Conservation (phyloP, 2,329 filamentous ascomycete genomes). For the Pestalotiopsis fici region DNA sequence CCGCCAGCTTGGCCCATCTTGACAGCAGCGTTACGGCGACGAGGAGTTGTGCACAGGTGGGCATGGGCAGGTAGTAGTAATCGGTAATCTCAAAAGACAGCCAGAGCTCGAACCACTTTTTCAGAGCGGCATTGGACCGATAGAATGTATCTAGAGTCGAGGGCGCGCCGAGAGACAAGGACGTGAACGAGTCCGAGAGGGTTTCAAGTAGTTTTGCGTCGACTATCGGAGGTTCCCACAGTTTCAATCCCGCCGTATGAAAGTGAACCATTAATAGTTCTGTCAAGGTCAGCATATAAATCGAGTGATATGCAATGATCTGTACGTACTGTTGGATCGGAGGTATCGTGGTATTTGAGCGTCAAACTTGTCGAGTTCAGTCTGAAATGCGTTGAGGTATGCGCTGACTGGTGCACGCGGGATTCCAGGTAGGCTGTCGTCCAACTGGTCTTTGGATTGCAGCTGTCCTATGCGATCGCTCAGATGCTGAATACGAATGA, state of each 20-base stretch:
- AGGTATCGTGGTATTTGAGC: slow-evolving; percentile 35
- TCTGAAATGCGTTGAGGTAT: slow-evolving; percentile 46
- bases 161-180: slow-evolving; percentile 34
- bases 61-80: slow-evolving; percentile 48
- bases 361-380: slow-evolving; percentile 44
- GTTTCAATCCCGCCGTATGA: slow-evolving; percentile 40
- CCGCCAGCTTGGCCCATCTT: slow-evolving; percentile 50
- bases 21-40: slow-evolving; percentile 52
- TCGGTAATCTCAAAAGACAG: slow-evolving; percentile 40
- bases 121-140: slow-evolving; percentile 46
- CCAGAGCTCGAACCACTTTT: slow-evolving; percentile 51
- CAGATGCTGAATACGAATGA: slow-evolving; percentile 51
- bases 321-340: slow-evolving; percentile 37
- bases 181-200: slow-evolving; percentile 43
- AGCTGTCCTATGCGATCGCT: slow-evolving; percentile 49
- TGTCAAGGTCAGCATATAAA: slow-evolving; percentile 17
- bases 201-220: slow-evolving; percentile 40
- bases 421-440: slow-evolving; percentile 32
- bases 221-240: slow-evolving; percentile 49
- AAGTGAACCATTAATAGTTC: slow-evolving; percentile 41
- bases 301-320: not conserved
- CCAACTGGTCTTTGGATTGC: slow-evolving; percentile 33
- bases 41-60: slow-evolving; percentile 45
- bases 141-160: slow-evolving; percentile 52
- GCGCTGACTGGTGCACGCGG: slow-evolving; percentile 42